These are phyloP conservation scores for Royoungia palumana DNA, from an alignment of 768 basidiomycete species.

Conservation along the genomic window DNA sequence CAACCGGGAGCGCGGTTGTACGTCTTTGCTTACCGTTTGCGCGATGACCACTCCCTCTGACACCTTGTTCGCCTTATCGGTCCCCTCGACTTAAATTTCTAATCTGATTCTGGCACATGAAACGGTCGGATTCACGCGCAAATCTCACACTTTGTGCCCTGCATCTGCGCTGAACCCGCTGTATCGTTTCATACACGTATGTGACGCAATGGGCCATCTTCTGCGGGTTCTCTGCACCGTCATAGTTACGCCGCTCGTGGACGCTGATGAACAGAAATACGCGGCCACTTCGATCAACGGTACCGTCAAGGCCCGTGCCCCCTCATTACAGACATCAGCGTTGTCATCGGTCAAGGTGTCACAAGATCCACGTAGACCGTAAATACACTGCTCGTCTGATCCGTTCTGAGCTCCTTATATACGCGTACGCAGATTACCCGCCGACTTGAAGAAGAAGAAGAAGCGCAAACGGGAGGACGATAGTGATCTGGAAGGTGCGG, in stretches of 20 bases:
- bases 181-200: not conserved
- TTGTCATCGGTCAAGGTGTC: constrained; percentile 53
- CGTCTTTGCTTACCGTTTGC: constrained; percentile 36
- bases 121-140: constrained; percentile 11
- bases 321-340: constrained; percentile 45
- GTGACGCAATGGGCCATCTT: constrained; percentile 9
- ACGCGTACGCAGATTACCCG: constrained; percentile 27
- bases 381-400: constrained; percentile 22
- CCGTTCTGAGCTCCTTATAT: constrained; percentile 15
- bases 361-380: constrained; percentile 63
- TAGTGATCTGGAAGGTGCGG: constrained; percentile 67
- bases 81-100: not conserved
- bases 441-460: constrained; percentile 75
- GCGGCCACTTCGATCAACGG: constrained; percentile 27
- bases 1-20: constrained; percentile 74
- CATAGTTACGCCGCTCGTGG: constrained; percentile 47
- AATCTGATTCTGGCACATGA: constrained; percentile 4
- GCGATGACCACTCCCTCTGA: constrained; percentile 8
- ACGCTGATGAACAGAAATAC: constrained; percentile 48
- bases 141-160: not conserved
- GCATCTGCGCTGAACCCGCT: not conserved
- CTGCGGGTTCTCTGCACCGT: constrained; percentile 4
- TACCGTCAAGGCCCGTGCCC: constrained; percentile 45
- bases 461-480: constrained; percentile 80
- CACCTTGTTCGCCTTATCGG: constrained; percentile 17